phyloP scores from a whole-genome alignment of 192 early-diverging fungal genomes.

The Pilobolus umbonatus region DNA sequence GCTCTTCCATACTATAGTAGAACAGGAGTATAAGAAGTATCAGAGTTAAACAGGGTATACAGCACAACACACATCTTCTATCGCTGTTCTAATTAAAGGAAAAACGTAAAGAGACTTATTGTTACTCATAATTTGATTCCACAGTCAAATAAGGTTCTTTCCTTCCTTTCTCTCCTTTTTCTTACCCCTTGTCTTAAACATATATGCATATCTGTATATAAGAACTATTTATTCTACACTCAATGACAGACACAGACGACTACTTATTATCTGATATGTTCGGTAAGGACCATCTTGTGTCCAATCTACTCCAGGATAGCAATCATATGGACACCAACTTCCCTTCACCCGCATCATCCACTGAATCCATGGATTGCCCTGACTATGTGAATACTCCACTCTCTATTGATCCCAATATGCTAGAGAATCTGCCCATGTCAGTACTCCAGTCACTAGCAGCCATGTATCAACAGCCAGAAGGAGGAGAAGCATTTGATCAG shows the following conservation, averaged over 20 bases:
- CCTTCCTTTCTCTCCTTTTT: too few species aligned
- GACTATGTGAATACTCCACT: not conserved
- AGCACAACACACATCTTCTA: too few species aligned
- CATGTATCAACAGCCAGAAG: slow-evolving; percentile 7
- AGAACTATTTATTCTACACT: too few species aligned
- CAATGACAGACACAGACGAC: slow-evolving; percentile 18
- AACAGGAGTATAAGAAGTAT: too few species aligned
- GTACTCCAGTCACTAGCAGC: slow-evolving; percentile 1
- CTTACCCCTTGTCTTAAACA: too few species aligned
- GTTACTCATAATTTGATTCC: too few species aligned
- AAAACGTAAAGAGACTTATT: too few species aligned
- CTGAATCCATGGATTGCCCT: slow-evolving; percentile 15
- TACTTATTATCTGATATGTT: slow-evolving; percentile 18
- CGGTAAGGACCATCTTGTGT: slow-evolving; percentile 16
- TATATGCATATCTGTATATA: too few species aligned
- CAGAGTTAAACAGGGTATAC: too few species aligned
- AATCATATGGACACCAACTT: slow-evolving; percentile 8
- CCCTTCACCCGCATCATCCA: slow-evolving; percentile 10
- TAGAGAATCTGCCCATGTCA: slow-evolving; percentile 2
- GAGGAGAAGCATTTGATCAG: slow-evolving; percentile 12
- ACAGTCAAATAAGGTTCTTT: too few species aligned
- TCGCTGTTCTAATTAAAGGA: too few species aligned
- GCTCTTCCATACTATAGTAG: too few species aligned
- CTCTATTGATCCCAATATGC: not conserved
- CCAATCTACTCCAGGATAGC: slow-evolving; percentile 14